A percentile compares a stretch with the other conserved stretches of the same genome.
These are phyloP conservation scores for Pleurotus djamor DNA, from an alignment of 768 basidiomycete species.

Conservation along the genomic window DNA sequence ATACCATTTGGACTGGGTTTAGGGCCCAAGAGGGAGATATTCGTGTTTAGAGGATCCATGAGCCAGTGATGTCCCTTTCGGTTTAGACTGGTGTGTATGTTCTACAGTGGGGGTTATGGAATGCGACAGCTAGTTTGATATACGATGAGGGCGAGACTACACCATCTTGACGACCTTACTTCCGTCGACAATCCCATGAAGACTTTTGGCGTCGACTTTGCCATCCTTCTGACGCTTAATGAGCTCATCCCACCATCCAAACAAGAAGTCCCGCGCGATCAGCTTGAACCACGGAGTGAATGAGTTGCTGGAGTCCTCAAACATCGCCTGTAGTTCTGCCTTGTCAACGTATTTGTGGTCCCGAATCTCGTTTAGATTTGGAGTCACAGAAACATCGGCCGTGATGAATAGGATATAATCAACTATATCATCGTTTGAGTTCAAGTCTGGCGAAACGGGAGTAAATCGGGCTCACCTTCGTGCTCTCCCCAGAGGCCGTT, in stretches of 20 bases:
- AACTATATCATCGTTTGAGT: constrained; percentile 47
- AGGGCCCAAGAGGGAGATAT: constrained; percentile 51
- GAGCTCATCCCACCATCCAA: constrained; percentile 98
- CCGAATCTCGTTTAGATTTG: constrained; percentile 90
- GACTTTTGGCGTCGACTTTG: constrained; percentile 59
- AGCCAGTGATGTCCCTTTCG: background rate
- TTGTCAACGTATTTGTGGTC: constrained; percentile 91
- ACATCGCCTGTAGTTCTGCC: constrained; percentile 89
- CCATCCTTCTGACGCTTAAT: constrained; percentile 57
- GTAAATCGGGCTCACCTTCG: constrained; percentile 60
- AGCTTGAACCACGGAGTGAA: constrained; percentile 99
- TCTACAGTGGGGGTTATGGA: no score
- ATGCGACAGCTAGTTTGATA: background rate
- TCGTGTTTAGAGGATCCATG: constrained; percentile 55
- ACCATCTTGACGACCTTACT: constrained; percentile 71
- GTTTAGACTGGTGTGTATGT: no score
- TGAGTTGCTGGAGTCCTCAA: constrained; percentile 72
- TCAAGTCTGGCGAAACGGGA: background rate
- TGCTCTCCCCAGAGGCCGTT: constrained; percentile 97
- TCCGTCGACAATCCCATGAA: constrained; percentile 67
- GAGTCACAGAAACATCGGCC: constrained; percentile 75
- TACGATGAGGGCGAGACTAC: constrained; percentile 2
- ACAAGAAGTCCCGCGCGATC: constrained; percentile 94
- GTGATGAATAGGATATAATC: constrained; percentile 98
- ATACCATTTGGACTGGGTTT: constrained; percentile 40